Conservation (phyloP, 768 basidiomycete genomes). For the Tylopilus felleus region DNA sequence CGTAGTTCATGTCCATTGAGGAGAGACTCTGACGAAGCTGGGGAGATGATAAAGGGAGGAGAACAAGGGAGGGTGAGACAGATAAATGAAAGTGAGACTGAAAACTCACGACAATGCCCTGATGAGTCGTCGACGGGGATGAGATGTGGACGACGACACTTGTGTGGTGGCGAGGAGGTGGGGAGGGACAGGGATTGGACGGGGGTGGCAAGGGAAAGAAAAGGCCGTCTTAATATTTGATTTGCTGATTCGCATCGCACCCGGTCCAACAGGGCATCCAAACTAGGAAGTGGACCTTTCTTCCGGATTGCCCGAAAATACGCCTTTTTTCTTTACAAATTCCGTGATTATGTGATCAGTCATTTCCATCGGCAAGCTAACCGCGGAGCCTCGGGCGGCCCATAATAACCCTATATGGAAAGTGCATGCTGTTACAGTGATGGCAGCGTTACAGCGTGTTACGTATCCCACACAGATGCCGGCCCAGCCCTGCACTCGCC, state of each 20-base stretch:
- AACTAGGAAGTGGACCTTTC: conserved; percentile 10
- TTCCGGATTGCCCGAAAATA: conserved; percentile 30
- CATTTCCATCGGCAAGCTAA: conserved; percentile 27
- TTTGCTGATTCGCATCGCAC: conserved; percentile 36
- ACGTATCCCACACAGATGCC: conserved; percentile 19
- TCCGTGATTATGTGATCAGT: conserved; percentile 25
- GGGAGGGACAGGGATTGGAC: conserved; percentile 26
- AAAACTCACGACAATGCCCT: conserved; percentile 8
- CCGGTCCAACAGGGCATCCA: conserved; percentile 20
- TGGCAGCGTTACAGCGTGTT: conserved; percentile 23
- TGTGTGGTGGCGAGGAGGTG: conserved; percentile 21
- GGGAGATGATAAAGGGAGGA: conserved; percentile 10
- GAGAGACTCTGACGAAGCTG: conserved; percentile 9
- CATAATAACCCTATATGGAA: conserved; percentile 12
- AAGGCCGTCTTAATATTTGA: conserved; percentile 39
- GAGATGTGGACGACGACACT: conserved; percentile 10
- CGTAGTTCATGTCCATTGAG: conserved; percentile 43
- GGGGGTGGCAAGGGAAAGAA: conserved; percentile 15
- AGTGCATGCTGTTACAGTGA: conserved; percentile 24
- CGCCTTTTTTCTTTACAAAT: conserved; percentile 28
- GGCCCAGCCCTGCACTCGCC: conserved; percentile 26
- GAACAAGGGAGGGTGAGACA: conserved; percentile 21
- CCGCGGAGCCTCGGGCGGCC: conserved; percentile 34
- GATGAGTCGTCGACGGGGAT: not conserved
- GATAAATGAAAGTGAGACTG: conserved; percentile 5